Evolutionary conservation across 257 asterid species (phyloP).

Genomic region (Solanum gandarillasii): DNA sequence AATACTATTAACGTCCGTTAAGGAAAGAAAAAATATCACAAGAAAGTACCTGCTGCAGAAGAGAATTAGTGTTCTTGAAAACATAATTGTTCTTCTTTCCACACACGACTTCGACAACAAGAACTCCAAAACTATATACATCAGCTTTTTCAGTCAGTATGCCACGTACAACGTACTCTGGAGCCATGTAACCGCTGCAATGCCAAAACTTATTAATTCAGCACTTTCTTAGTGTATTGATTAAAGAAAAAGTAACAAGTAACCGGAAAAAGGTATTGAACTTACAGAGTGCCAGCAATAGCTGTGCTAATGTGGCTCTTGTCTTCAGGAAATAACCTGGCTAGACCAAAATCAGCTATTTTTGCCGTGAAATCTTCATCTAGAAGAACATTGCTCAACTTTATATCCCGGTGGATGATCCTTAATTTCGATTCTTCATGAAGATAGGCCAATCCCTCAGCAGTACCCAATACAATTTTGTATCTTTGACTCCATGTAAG

Average conservation of each 20-base stretch:
- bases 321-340: conserved; percentile 54
- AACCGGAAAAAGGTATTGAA: neutral
- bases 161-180: conserved; percentile 60
- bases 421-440: conserved; percentile 42
- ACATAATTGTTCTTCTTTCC: conserved; percentile 35
- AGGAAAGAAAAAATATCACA: neutral
- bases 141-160: conserved; percentile 62
- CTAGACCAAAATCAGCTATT: conserved; percentile 76
- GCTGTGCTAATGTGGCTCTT: conserved; percentile 53
- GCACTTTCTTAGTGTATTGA: neutral
- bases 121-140: conserved; percentile 63
- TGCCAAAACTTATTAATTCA: neutral
- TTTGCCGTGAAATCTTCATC: conserved; percentile 45
- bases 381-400: conserved; percentile 50
- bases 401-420: conserved; percentile 67
- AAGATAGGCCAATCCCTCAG: conserved; percentile 64
- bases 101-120: conserved; percentile 42
- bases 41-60: conserved; percentile 40
- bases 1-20: neutral
- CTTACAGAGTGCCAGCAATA: conserved; percentile 70
- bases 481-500: conserved; percentile 45
- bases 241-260: neutral
- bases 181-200: conserved; percentile 75
- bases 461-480: conserved; percentile 46
- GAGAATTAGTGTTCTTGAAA: conserved; percentile 18